These are phyloP conservation scores for Pseudogymnoascus sp. DNA, from an alignment of 2,329 filamentous ascomycete species.

Conservation along the genomic window DNA sequence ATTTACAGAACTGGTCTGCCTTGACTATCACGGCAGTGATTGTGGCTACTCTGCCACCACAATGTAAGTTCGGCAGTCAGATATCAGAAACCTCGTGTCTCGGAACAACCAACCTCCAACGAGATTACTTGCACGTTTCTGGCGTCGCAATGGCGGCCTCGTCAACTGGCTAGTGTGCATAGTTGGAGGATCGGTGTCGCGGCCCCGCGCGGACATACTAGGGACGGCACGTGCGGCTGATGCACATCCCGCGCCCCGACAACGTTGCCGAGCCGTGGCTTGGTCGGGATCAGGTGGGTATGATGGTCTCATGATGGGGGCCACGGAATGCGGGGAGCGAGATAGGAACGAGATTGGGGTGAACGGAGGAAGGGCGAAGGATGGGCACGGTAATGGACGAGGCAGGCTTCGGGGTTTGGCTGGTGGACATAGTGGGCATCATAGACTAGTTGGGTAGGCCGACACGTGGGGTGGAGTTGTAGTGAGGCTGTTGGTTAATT, in stretches of 20 bases:
- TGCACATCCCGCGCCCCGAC: neutral
- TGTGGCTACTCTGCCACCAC: neutral
- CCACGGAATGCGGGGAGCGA: neutral
- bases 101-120: neutral
- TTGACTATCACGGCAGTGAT: neutral
- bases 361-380: neutral
- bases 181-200: neutral
- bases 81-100: neutral
- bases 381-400: neutral
- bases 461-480: neutral
- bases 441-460: neutral
- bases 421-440: neutral
- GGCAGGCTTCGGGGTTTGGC: neutral
- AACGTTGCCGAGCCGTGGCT: neutral
- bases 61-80: neutral
- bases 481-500: slow-evolving; percentile 5
- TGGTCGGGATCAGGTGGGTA: neutral
- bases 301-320: neutral
- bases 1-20: neutral
- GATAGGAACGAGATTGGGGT: neutral
- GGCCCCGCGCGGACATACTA: neutral
- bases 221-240: slow-evolving; percentile 5
- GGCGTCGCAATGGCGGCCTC: neutral
- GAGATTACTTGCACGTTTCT: neutral
- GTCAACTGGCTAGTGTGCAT: neutral